Evolutionary conservation across 2,329 filamentous ascomycete species (phyloP).

Genomic region (Microsporum canis): DNA sequence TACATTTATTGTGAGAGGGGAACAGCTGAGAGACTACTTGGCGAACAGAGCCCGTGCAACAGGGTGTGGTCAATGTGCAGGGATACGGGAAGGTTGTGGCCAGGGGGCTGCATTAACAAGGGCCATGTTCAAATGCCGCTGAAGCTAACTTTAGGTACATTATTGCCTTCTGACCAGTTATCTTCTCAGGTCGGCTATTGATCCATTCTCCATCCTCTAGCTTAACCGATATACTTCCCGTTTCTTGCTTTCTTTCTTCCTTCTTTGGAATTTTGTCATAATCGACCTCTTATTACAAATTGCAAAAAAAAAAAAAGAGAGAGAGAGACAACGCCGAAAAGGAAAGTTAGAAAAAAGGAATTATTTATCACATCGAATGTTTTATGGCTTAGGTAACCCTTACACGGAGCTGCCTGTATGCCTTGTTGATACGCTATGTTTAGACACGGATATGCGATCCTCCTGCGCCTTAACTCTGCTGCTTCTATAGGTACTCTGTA

Average conservation of each 20-base stretch:
- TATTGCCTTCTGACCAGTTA: not conserved
- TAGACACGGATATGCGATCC: not conserved
- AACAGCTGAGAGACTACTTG: not conserved
- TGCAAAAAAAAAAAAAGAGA: not conserved
- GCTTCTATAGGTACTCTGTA: not conserved
- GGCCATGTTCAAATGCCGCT: conserved; percentile 2
- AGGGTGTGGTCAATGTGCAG: conserved; percentile 1
- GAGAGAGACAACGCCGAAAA: not conserved
- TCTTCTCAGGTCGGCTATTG: not conserved
- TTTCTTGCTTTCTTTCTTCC: not conserved
- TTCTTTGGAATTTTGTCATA: not conserved
- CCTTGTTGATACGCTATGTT: not conserved
- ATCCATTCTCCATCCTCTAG: not conserved
- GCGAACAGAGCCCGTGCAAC: conserved; percentile 2
- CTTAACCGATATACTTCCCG: conserved; percentile 2
- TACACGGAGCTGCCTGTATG: not conserved
- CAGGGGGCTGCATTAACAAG: conserved; percentile 3
- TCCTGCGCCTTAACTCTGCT: not conserved
- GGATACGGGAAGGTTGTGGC: not conserved
- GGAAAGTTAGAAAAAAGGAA: not conserved
- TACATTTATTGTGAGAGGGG: not conserved
- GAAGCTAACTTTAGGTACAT: not conserved
- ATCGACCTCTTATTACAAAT: not conserved
- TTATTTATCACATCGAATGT: not conserved
- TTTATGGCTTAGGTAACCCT: not conserved